These are phyloP conservation scores for Nannizzia gypsea DNA, from an alignment of 2,329 filamentous ascomycete genomes.

Conservation along the genomic window DNA sequence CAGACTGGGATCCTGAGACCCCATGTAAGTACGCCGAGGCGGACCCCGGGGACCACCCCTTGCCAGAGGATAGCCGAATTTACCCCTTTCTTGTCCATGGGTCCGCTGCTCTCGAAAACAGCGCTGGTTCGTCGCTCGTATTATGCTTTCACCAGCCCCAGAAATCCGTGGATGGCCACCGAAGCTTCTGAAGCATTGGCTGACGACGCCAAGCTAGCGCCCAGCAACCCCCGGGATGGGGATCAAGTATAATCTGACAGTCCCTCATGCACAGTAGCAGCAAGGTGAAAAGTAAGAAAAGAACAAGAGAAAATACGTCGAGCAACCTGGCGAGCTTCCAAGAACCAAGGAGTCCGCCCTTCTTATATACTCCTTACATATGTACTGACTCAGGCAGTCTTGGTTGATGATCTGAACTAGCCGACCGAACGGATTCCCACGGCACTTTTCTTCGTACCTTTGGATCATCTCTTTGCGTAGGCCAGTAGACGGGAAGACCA, in stretches of 20 bases:
- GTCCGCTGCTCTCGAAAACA: background rate
- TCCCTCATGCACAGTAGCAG: background rate
- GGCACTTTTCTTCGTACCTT: background rate
- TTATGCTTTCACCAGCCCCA: background rate
- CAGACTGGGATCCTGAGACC: background rate
- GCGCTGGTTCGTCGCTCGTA: slow-evolving; percentile 1
- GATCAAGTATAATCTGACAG: background rate
- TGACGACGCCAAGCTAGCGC: slow-evolving; percentile 1
- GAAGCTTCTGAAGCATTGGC: background rate
- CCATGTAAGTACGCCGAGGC: background rate
- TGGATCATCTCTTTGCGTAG: background rate
- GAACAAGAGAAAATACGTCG: background rate
- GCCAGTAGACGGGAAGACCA: background rate
- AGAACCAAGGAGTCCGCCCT: background rate
- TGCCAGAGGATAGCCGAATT: background rate
- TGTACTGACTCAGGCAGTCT: slow-evolving; percentile 1
- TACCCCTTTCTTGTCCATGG: background rate
- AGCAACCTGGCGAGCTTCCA: slow-evolving; percentile 1
- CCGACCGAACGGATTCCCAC: slow-evolving; percentile 1
- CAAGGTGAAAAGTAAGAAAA: background rate
- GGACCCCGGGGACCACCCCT: background rate
- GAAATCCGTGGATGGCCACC: background rate
- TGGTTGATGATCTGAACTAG: slow-evolving; percentile 7
- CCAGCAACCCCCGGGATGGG: background rate
- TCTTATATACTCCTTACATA: background rate